Percentiles rank a stretch among this genome's conserved stretches.
These are phyloP conservation scores for Yarrowia bubula DNA, from an alignment of 805 yeast genomes.

Conservation along the genomic window DNA sequence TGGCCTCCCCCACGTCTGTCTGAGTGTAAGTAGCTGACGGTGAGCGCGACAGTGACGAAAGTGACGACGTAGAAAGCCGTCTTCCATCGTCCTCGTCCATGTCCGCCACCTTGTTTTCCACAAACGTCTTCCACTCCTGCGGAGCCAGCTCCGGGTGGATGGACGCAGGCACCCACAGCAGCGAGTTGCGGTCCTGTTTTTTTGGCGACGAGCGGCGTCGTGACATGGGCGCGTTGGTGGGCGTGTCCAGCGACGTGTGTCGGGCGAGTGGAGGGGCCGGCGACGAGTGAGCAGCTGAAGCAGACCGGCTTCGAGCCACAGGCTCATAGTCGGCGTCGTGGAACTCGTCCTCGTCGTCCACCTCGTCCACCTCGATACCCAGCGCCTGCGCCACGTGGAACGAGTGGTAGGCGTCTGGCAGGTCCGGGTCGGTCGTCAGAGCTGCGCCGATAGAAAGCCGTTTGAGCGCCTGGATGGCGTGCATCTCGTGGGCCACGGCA, in stretches of 20 bases:
- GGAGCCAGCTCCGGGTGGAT: constrained; percentile 96
- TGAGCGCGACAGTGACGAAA: neutral
- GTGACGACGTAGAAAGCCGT: neutral
- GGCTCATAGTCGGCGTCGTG: neutral
- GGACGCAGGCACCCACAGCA: constrained; percentile 94
- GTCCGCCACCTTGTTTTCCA: constrained; percentile 42
- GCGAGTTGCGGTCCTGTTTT: constrained; percentile 28
- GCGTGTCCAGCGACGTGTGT: constrained; percentile 23
- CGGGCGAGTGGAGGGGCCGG: neutral
- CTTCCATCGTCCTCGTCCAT: constrained; percentile 30
- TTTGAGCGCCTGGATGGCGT: constrained; percentile 43
- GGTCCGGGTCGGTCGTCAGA: constrained; percentile 43
- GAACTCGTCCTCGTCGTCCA: neutral
- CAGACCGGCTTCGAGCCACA: neutral
- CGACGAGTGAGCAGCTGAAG: neutral
- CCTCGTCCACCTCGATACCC: constrained; percentile 2
- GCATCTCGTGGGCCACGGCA: constrained; percentile 45
- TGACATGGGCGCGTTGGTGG: constrained; percentile 25
- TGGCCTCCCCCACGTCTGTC: constrained; percentile 12
- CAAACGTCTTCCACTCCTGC: constrained; percentile 56
- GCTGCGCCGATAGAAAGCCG: constrained; percentile 43
- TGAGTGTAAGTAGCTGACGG: constrained; percentile 24
- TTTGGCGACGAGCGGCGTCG: neutral
- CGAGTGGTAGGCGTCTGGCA: constrained; percentile 34
- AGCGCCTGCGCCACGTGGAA: constrained; percentile 25